These are phyloP conservation scores for Cardamine resedifolia DNA, from an alignment of 345 rosid species.

Conservation along the genomic window DNA sequence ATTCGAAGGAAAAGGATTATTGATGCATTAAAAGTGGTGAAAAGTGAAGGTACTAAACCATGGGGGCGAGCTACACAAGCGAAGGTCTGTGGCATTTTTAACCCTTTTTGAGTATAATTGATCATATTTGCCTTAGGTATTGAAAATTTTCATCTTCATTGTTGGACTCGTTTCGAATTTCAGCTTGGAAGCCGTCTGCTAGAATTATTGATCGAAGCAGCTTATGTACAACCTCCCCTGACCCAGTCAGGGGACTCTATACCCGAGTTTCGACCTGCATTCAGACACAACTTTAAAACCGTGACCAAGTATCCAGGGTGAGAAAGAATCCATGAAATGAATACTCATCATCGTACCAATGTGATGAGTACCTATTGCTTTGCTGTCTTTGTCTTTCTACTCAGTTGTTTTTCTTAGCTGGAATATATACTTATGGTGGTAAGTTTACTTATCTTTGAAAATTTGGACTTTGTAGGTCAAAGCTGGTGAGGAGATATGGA, in stretches of 20 bases:
- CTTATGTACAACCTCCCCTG: conserved; percentile 82
- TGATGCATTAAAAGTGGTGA: conserved; percentile 73
- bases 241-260: conserved; percentile 63
- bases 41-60: conserved; percentile 61
- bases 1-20: conserved; percentile 63
- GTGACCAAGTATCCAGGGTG: conserved; percentile 64
- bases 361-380: not conserved
- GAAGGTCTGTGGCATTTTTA: conserved; percentile 53
- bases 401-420: not conserved
- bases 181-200: conserved; percentile 93
- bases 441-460: not conserved
- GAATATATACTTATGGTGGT: not conserved
- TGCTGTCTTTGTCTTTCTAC: not conserved
- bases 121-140: not conserved
- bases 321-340: conserved; percentile 19
- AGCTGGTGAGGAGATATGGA: conserved; percentile 64
- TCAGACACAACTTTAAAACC: conserved; percentile 66
- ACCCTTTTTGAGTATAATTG: not conserved
- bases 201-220: conserved; percentile 75
- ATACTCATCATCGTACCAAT: not conserved
- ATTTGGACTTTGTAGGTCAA: conserved; percentile 52
- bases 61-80: conserved; percentile 92
- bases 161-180: conserved; percentile 21
- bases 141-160: conserved; percentile 8
- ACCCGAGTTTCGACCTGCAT: conserved; percentile 93